Percentiles rank a stretch among this genome's conserved stretches.
These are phyloP conservation scores for Wickerhamiella kurtzmanii DNA, from an alignment of 805 yeast genomes.

Conservation along the genomic window DNA sequence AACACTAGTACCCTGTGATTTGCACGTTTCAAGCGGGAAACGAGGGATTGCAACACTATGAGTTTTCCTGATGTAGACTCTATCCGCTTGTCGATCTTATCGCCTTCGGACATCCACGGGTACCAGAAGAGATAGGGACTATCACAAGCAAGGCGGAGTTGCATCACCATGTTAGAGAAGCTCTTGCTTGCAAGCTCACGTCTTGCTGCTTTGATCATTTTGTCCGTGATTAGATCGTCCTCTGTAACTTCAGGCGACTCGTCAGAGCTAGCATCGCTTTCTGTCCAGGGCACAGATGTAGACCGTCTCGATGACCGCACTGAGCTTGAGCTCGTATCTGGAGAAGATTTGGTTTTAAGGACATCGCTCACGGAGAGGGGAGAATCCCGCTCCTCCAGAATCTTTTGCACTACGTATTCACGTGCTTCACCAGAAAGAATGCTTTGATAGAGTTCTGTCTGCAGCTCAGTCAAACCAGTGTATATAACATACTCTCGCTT, in stretches of 20 bases:
- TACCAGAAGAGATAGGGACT: conserved; percentile 75
- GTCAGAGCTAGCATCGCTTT: conserved; percentile 1
- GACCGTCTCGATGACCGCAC: conserved; percentile 1
- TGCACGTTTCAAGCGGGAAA: conserved; percentile 34
- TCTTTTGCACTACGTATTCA: conserved; percentile 22
- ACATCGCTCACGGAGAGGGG: neutral
- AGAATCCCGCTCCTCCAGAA: conserved; percentile 14
- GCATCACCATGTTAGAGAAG: conserved; percentile 65
- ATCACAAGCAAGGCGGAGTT: conserved; percentile 68
- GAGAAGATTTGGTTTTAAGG: neutral
- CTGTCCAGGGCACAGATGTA: neutral
- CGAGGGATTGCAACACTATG: conserved; percentile 50
- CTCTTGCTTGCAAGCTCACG: conserved; percentile 37
- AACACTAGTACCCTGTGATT: conserved; percentile 69
- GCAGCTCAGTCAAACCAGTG: conserved; percentile 50
- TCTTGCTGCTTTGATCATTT: conserved; percentile 19
- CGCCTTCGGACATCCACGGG: conserved; percentile 43
- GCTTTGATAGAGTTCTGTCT: conserved; percentile 44
- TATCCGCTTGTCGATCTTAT: conserved; percentile 31
- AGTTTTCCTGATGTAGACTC: conserved; percentile 59
- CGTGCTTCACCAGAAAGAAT: conserved; percentile 32
- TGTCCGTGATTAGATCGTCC: neutral
- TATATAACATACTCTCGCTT: conserved; percentile 81
- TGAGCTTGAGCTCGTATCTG: neutral
- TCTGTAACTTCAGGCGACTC: neutral